phyloP scores from a whole-genome alignment of 2,329 filamentous ascomycete species.

The Beauveria sp. region DNA sequence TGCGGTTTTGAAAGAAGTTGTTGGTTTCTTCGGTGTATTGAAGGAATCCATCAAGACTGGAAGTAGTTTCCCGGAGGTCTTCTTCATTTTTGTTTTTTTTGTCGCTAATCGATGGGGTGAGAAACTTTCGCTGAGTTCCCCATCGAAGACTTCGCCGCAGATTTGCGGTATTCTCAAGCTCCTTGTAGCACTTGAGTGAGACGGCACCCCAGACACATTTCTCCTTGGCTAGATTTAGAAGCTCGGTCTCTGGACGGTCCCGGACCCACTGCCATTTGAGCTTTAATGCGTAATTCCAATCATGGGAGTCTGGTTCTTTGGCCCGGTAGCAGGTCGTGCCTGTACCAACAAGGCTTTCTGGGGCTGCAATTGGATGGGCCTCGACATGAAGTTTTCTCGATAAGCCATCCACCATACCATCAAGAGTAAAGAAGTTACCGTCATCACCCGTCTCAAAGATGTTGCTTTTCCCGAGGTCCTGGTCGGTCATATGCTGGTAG shows the following conservation, averaged over 20 bases:
- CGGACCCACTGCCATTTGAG: slow-evolving; percentile 26
- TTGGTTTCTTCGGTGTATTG: slow-evolving; percentile 12
- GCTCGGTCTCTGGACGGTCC: slow-evolving; percentile 23
- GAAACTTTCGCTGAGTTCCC: not conserved
- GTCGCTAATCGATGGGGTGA: not conserved
- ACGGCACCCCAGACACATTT: slow-evolving; percentile 21
- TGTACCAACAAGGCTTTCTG: slow-evolving; percentile 19
- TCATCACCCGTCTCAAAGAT: slow-evolving; percentile 19
- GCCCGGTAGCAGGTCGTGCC: slow-evolving; percentile 26
- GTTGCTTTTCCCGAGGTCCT: slow-evolving; percentile 19
- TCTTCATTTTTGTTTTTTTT: no score
- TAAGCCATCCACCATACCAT: slow-evolving; percentile 6
- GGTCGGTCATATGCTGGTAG: slow-evolving; percentile 23
- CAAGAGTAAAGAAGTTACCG: not conserved
- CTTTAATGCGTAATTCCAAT: slow-evolving; percentile 23
- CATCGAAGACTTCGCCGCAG: not conserved
- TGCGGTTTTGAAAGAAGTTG: slow-evolving; percentile 15
- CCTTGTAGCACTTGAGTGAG: slow-evolving; percentile 20
- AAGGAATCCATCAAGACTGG: no score
- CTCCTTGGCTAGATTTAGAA: slow-evolving; percentile 22
- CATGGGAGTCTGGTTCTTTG: slow-evolving; percentile 17
- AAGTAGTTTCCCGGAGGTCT: no score
- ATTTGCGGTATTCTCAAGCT: not conserved
- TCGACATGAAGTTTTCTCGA: slow-evolving; percentile 23
- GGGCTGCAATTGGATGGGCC: slow-evolving; percentile 20